Percentiles rank a stretch among this genome's conserved stretches.
Evolutionary conservation across 768 basidiomycete species (phyloP).

Genomic region (Pholiota microspora): DNA sequence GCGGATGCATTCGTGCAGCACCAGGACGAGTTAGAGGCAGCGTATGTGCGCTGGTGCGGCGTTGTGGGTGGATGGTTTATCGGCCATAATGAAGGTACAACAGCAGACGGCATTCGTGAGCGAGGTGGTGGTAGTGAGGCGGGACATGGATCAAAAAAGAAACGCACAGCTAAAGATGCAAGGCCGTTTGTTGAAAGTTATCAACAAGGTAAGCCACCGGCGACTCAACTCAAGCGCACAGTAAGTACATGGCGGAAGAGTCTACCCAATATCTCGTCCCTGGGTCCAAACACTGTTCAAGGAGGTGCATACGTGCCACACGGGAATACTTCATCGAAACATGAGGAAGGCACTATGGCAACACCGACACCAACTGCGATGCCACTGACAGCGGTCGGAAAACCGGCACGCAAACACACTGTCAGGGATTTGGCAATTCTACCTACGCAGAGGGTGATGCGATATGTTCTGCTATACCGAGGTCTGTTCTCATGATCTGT

Average conservation of each 20-base stretch:
- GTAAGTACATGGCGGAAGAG: slow-evolving; percentile 24
- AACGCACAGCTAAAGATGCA: background rate
- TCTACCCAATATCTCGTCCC: slow-evolving; percentile 20
- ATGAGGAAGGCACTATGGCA: background rate
- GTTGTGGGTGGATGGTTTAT: slow-evolving; percentile 50
- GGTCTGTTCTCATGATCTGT: slow-evolving; percentile 35
- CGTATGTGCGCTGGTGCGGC: slow-evolving; percentile 61
- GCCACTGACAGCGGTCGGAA: background rate
- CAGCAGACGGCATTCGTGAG: slow-evolving; percentile 1
- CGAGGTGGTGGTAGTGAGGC: slow-evolving; percentile 2
- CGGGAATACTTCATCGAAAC: slow-evolving; percentile 2
- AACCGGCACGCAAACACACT: slow-evolving; percentile 10
- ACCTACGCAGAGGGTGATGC: slow-evolving; percentile 63
- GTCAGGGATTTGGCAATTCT: slow-evolving; percentile 62
- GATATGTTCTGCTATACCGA: slow-evolving; percentile 60
- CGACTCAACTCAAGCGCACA: slow-evolving; percentile 19
- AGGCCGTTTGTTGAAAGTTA: background rate
- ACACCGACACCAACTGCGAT: background rate
- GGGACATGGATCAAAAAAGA: background rate
- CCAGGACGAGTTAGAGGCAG: slow-evolving; percentile 48
- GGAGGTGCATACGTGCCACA: too few relatives aligned
- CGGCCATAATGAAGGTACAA: background rate
- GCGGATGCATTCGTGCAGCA: slow-evolving; percentile 54
- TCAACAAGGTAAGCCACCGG: background rate
- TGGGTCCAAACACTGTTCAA: slow-evolving; percentile 10